Evolutionary conservation across 169 alveolate genomes (phyloP), one percentile per base, ranked within the genome.

Genomic region (Plasmodium cynomolgi): DNA sequence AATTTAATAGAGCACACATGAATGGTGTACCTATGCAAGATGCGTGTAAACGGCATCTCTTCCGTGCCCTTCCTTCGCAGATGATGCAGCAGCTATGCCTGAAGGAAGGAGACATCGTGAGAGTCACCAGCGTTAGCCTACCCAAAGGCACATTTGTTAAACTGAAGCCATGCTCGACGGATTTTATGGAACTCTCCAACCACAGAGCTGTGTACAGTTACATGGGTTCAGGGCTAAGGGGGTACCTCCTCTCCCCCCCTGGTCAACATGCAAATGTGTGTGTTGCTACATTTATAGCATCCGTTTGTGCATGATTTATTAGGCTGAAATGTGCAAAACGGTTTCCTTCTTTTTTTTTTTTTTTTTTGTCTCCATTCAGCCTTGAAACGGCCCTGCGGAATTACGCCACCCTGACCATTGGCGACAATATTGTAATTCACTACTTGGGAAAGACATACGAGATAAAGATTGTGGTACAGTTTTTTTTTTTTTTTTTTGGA

Each of bases 101-200:
- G 80, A 95, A 96, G 47, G 99, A 98, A 92, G 99, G 99, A 37
- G 98, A 96, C 82, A 93, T 95, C 26, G 97, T 98, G 29, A 94
- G 98, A 62, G 95, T 98, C 77, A 97, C 97, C 81, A 98, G 97
- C 95, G 97, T 97, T 0, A 96, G 97, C 37, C 95, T 98, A 41
- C 97, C 97, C 1, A 98, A 98, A 92, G 99, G 99, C 50, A 97
- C 97, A 13, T 98, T 97, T 94, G 98, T 98, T 81, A 97, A 98
- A 85, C 84, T 98, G 50, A 96, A 97, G 92, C 99, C 99, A n/a
- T 98, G 97, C 79, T 90, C 96, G 75, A 97, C 98, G 73, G 99
- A 97, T 75, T 98, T 98, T 95, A 98, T 98, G 95, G 99, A 98
- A 93, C 96, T 98, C 58, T 97, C 99, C 8, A 98, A 98, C 85